phyloP scores from a whole-genome alignment of 371 early-diverging fungal species.

The Syncephalis plumigaleata region DNA sequence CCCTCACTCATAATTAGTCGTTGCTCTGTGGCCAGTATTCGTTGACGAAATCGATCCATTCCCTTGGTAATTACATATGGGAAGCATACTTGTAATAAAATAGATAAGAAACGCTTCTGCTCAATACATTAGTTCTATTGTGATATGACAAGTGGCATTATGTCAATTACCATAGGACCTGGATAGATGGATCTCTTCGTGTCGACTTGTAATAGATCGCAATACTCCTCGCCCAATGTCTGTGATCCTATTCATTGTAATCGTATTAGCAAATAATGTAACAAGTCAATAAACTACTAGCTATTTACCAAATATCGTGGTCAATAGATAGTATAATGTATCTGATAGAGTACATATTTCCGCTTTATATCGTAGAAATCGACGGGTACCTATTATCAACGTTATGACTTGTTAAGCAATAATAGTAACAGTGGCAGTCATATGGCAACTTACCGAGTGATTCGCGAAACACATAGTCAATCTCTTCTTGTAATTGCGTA shows the following conservation, averaged over 20 bases:
- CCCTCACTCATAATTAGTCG: too few relatives aligned
- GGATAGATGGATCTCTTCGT: background rate
- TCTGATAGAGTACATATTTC: constrained; percentile 41
- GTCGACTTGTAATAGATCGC: constrained; percentile 56
- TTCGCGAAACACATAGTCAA: constrained; percentile 39
- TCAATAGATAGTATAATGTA: constrained; percentile 48
- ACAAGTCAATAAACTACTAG: background rate
- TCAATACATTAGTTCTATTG: too few relatives aligned
- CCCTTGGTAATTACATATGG: background rate
- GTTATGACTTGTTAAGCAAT: too few relatives aligned
- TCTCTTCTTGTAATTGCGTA: constrained; percentile 34
- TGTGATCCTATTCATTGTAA: constrained; percentile 36
- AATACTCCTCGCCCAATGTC: constrained; percentile 88
- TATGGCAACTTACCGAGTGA: constrained; percentile 25
- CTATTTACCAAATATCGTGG: constrained; percentile 41
- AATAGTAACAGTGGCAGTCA: background rate
- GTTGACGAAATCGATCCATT: background rate
- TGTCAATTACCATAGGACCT: background rate
- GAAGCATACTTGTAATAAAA: background rate
- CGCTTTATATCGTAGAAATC: constrained; percentile 42
- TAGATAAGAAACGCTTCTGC: background rate
- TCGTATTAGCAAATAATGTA: background rate
- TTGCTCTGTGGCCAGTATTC: too few relatives aligned
- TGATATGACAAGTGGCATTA: too few relatives aligned
- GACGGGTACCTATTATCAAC: constrained; percentile 36